Evolutionary conservation across 2,329 filamentous ascomycete species (phyloP).

Genomic region (Fusarium sp.): DNA sequence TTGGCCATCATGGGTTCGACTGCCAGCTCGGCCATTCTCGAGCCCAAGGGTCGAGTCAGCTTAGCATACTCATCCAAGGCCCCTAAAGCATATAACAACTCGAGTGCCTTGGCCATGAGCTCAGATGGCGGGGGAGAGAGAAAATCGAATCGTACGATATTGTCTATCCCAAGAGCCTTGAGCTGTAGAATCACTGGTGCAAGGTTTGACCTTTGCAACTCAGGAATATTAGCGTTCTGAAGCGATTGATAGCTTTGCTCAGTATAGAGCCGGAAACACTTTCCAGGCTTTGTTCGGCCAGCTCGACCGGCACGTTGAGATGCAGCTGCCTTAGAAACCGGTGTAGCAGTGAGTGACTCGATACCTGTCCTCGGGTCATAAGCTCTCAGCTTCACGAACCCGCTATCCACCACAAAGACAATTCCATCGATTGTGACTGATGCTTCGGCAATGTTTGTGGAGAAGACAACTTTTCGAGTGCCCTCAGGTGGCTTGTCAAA

Average conservation of each 20-base stretch:
- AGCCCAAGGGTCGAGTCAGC: slow-evolving; percentile 87
- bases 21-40: slow-evolving; percentile 91
- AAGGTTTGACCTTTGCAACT: slow-evolving; percentile 92
- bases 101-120: slow-evolving; percentile 86
- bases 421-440: slow-evolving; percentile 95
- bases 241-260: slow-evolving; percentile 77
- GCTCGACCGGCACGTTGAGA: slow-evolving; percentile 91
- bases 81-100: slow-evolving; percentile 87
- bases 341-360: slow-evolving; percentile 84
- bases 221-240: slow-evolving; percentile 81
- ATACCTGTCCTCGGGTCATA: slow-evolving; percentile 89
- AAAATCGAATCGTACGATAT: slow-evolving; percentile 91
- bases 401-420: slow-evolving; percentile 89
- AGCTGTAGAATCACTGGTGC: slow-evolving; percentile 90
- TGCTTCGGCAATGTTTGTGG: slow-evolving; percentile 96
- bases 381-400: slow-evolving; percentile 89
- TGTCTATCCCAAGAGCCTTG: slow-evolving; percentile 95
- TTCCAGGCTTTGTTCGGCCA: slow-evolving; percentile 88
- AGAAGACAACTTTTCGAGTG: slow-evolving; percentile 90
- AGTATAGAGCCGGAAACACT: slow-evolving; percentile 94
- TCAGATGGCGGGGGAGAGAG: slow-evolving; percentile 87
- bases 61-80: slow-evolving; percentile 92
- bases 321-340: slow-evolving; percentile 92
- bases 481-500: slow-evolving; percentile 87
- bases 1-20: slow-evolving; percentile 97